Percentiles rank a stretch among this genome's conserved stretches.
Evolutionary conservation across 2,329 filamentous ascomycete species (phyloP).

Genomic region (Acephala macrosclerotiorum): DNA sequence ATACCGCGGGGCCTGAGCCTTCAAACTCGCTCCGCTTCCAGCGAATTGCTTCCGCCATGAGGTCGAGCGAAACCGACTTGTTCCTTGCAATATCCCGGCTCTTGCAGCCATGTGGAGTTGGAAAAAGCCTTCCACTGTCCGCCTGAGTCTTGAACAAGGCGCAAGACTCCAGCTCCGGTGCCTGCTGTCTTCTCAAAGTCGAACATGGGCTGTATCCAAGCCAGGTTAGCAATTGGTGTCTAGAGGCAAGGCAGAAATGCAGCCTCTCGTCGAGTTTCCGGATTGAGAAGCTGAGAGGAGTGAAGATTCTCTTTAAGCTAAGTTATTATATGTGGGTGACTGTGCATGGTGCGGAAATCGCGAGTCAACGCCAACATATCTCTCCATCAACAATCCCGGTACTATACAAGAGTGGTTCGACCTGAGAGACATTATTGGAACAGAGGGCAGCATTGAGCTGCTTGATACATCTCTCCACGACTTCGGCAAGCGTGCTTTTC

Average conservation of each 20-base stretch:
- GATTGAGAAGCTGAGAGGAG: background rate
- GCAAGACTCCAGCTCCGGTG: slow-evolving; percentile 60
- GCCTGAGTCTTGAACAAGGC: slow-evolving; percentile 51
- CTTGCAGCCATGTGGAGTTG: slow-evolving; percentile 64
- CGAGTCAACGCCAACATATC: slow-evolving; percentile 50
- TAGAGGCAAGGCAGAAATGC: slow-evolving; percentile 40
- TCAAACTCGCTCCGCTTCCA: slow-evolving; percentile 49
- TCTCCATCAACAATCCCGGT: slow-evolving; percentile 44
- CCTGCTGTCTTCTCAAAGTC: slow-evolving; percentile 60
- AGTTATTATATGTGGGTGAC: slow-evolving; percentile 28
- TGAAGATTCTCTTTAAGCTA: background rate
- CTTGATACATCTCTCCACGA: background rate
- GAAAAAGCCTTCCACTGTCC: slow-evolving; percentile 67
- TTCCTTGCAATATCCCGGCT: slow-evolving; percentile 47
- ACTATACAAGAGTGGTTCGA: background rate
- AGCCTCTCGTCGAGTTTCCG: background rate
- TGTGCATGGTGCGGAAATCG: slow-evolving; percentile 49
- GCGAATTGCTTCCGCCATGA: slow-evolving; percentile 45
- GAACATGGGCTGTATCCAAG: slow-evolving; percentile 63
- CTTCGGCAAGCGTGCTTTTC: background rate
- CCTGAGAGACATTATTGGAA: background rate
- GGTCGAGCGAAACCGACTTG: slow-evolving; percentile 51
- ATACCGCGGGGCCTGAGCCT: slow-evolving; percentile 43
- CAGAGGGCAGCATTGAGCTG: background rate
- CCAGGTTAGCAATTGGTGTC: slow-evolving; percentile 24